phyloP scores from a whole-genome alignment of 129 eudicot species.

The Lactuca sativa region DNA sequence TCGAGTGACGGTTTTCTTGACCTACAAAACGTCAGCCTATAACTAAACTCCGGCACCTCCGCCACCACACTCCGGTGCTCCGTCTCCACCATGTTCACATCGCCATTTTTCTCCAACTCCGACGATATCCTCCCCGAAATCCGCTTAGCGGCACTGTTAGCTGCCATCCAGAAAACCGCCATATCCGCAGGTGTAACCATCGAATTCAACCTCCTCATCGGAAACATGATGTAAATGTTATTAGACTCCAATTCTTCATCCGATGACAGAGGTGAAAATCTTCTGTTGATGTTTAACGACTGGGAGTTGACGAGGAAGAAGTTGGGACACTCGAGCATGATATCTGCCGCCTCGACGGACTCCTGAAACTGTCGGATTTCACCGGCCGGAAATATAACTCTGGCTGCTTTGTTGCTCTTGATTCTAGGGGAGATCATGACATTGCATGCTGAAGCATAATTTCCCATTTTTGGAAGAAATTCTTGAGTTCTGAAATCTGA shows the following conservation, averaged over 20 bases:
- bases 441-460: conserved; percentile 51
- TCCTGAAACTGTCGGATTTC: conserved; percentile 66
- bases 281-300: conserved; percentile 46
- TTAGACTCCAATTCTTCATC: conserved; percentile 74
- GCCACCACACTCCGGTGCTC: conserved; percentile 39
- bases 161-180: conserved; percentile 60
- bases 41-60: conserved; percentile 42
- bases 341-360: conserved; percentile 82
- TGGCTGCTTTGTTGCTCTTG: conserved; percentile 49
- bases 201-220: conserved; percentile 72
- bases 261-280: conserved; percentile 70
- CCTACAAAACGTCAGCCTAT: conserved; percentile 43
- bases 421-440: conserved; percentile 23
- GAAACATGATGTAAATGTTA: conserved; percentile 63
- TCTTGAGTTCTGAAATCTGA: not conserved
- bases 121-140: conserved; percentile 39
- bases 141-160: conserved; percentile 56
- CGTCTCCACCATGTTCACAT: not conserved
- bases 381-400: conserved; percentile 77
- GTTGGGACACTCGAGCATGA: conserved; percentile 77
- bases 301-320: conserved; percentile 58
- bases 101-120: conserved; percentile 7
- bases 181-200: conserved; percentile 63
- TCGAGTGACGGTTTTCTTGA: conserved; percentile 64
- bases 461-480: conserved; percentile 49